phyloP scores from a whole-genome alignment of 352 stramenopile genomes.

The Stephanocyclus meneghinianus region DNA sequence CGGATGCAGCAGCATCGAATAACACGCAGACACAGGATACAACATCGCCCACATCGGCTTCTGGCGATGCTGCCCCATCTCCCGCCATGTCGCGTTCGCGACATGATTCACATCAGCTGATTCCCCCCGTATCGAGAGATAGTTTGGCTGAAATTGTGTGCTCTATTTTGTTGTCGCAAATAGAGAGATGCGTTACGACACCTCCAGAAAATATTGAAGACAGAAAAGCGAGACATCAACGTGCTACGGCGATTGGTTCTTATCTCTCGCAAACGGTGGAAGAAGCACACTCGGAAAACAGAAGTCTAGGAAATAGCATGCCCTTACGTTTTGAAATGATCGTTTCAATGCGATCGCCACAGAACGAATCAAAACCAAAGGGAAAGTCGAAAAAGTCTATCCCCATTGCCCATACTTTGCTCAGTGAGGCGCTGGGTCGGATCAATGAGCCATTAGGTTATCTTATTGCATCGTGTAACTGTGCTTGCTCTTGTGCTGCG shows the following conservation, averaged over 20 bases:
- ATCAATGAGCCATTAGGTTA: constrained; percentile 48
- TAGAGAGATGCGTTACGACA: constrained; percentile 46
- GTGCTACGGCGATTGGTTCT: constrained; percentile 19
- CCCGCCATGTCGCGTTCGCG: not conserved
- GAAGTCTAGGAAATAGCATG: constrained; percentile 22
- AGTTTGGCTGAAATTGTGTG: constrained; percentile 24
- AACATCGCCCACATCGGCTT: constrained; percentile 16
- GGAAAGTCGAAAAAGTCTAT: constrained; percentile 32
- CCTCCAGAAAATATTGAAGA: constrained; percentile 40
- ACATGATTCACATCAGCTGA: not conserved
- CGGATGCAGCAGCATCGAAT: not conserved
- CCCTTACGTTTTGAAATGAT: constrained; percentile 45
- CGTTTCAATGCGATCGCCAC: constrained; percentile 25
- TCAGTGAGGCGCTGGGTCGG: constrained; percentile 38
- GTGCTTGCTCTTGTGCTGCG: constrained; percentile 10
- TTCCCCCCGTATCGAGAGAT: not conserved
- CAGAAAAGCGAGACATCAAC: constrained; percentile 31
- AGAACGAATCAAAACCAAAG: constrained; percentile 1
- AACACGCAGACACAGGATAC: constrained; percentile 31
- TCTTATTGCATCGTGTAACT: constrained; percentile 41
- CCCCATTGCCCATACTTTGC: constrained; percentile 32
- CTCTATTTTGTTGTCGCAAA: constrained; percentile 29
- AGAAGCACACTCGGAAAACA: constrained; percentile 6
- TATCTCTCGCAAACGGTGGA: constrained; percentile 44
- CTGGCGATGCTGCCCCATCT: constrained; percentile 4